These are phyloP conservation scores for Trametes hirsuta DNA, from an alignment of 1,284 basidiomycete genomes.

Conservation along the genomic window DNA sequence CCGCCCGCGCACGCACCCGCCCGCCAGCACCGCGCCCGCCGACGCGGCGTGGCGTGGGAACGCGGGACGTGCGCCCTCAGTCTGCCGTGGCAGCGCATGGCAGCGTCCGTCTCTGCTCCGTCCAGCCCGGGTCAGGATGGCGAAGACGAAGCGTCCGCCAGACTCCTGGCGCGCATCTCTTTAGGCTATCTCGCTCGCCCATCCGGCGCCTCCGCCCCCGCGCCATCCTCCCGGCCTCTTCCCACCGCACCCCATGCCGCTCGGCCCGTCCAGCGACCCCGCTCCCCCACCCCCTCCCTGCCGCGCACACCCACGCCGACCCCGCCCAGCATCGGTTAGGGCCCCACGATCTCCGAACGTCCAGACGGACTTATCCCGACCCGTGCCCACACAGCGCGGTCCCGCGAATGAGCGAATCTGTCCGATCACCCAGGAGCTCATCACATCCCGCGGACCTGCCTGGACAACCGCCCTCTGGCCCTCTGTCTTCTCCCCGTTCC, in stretches of 20 bases:
- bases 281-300: too few species aligned
- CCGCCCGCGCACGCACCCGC: too few species aligned
- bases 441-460: slow-evolving; percentile 22
- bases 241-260: slow-evolving; percentile 15
- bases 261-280: slow-evolving; percentile 14
- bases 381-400: slow-evolving; percentile 12
- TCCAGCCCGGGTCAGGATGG: slow-evolving; percentile 12
- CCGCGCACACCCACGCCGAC: background rate
- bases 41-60: background rate
- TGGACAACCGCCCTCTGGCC: slow-evolving; percentile 11
- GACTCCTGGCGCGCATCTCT: slow-evolving; percentile 20
- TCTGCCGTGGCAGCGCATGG: background rate
- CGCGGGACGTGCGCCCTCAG: background rate
- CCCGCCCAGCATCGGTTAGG: background rate
- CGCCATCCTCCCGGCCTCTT: slow-evolving; percentile 11
- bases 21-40: too few species aligned
- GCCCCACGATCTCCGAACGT: background rate
- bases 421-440: slow-evolving; percentile 25
- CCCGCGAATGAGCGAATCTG: slow-evolving; percentile 29
- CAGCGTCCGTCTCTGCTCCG: slow-evolving; percentile 12
- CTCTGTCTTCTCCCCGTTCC: slow-evolving; percentile 12
- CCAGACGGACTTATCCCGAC: slow-evolving; percentile 16
- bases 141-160: slow-evolving; percentile 12
- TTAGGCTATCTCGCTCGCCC: slow-evolving; percentile 26
- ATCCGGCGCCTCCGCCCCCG: slow-evolving; percentile 7